Conservation (phyloP, 2,329 filamentous ascomycete species). For the Colletotrichum noveboracense region DNA sequence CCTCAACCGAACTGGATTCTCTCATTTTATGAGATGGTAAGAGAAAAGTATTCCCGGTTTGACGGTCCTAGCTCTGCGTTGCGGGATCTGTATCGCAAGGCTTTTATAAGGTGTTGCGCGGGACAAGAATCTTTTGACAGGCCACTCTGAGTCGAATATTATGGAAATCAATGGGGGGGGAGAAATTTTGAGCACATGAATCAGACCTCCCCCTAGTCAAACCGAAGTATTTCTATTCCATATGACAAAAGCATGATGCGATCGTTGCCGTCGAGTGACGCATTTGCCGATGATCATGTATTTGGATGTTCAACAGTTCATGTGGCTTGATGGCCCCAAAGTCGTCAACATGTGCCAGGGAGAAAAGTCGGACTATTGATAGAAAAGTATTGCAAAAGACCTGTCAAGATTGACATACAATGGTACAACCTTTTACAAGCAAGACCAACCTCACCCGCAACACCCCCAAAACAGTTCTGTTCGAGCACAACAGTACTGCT, state of each 20-base stretch:
- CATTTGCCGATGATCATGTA: not conserved
- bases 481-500: not conserved
- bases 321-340: not conserved
- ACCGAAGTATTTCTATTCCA: too few species aligned
- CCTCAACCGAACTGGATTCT: not conserved
- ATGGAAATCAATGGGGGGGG: too few species aligned
- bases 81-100: not conserved
- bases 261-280: not conserved
- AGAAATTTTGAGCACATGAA: too few species aligned
- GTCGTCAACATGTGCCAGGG: too few species aligned
- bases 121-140: not conserved
- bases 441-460: not conserved
- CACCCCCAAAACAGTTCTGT: too few species aligned
- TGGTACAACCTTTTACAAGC: not conserved
- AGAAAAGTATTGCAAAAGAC: not conserved
- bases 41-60: not conserved
- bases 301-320: not conserved
- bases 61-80: not conserved
- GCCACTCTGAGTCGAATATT: too few species aligned
- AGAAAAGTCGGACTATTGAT: not conserved
- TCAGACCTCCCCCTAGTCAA: too few species aligned
- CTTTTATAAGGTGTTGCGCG: not conserved
- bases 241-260: too few species aligned
- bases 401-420: not conserved
- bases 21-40: not conserved